These are phyloP conservation scores for Cylindricascospora bacillispora DNA, from an alignment of 1,139 yeast genomes.

Conservation along the genomic window DNA sequence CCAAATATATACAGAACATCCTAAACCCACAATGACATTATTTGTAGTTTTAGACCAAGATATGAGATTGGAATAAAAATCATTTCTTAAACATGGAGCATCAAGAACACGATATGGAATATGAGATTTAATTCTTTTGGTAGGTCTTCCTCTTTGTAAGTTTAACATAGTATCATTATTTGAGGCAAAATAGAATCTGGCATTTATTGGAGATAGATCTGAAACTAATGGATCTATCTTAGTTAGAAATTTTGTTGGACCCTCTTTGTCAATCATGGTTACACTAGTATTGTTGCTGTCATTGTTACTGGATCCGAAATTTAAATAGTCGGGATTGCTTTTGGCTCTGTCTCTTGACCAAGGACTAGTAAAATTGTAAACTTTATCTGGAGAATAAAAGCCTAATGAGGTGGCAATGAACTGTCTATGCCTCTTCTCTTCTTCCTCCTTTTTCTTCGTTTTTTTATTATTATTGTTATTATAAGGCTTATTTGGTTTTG, in stretches of 20 bases:
- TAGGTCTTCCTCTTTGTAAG: constrained; percentile 6
- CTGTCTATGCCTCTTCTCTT: constrained; percentile 20
- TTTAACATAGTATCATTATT: neutral
- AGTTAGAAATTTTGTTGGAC: neutral
- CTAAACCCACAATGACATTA: constrained; percentile 59
- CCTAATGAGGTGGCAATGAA: constrained; percentile 41
- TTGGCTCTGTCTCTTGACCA: constrained; percentile 3
- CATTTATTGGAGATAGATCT: constrained; percentile 14
- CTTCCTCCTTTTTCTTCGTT: constrained; percentile 4
- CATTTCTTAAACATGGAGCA: constrained; percentile 68
- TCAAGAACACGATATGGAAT: constrained; percentile 44
- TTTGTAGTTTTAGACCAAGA: constrained; percentile 54
- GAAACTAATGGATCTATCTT: constrained; percentile 11
- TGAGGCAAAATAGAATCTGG: constrained; percentile 11
- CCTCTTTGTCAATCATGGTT: neutral
- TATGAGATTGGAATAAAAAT: constrained; percentile 66
- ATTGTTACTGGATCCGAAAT: constrained; percentile 3
- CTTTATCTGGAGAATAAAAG: constrained; percentile 21
- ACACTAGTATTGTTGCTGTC: constrained; percentile 1
- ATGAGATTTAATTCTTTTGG: constrained; percentile 21
- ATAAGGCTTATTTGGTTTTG: neutral
- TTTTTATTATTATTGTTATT: constrained; percentile 1
- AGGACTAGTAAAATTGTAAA: constrained; percentile 7
- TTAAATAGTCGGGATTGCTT: constrained; percentile 1
- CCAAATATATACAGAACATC: constrained; percentile 55